A percentile compares a stretch with the other conserved stretches of the same genome.
These are phyloP conservation scores for Glarea lozoyensis DNA, from an alignment of 495 filamentous ascomycete species.

Conservation along the genomic window DNA sequence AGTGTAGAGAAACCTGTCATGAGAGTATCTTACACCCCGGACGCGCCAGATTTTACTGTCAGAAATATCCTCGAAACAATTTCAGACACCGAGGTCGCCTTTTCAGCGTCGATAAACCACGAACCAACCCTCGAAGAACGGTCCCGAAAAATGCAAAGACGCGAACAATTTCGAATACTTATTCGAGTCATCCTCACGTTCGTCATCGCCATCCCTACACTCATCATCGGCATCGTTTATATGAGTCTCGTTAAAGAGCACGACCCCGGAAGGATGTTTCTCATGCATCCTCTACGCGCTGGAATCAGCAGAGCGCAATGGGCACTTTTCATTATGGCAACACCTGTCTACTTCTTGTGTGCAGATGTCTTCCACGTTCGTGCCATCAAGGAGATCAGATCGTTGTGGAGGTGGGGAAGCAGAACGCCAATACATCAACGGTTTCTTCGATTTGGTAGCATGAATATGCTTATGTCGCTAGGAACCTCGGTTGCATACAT, in stretches of 20 bases:
- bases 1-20: constrained; percentile 55
- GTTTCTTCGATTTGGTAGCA: constrained; percentile 90
- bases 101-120: constrained; percentile 63
- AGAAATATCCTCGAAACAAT: constrained; percentile 63
- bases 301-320: constrained; percentile 72
- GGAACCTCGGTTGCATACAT: constrained; percentile 88
- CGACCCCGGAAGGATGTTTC: constrained; percentile 45
- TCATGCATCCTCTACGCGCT: constrained; percentile 66
- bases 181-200: constrained; percentile 61
- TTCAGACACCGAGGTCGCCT: constrained; percentile 50
- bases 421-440: constrained; percentile 63
- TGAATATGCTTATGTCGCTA: constrained; percentile 88
- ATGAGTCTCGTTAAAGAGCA: constrained; percentile 66
- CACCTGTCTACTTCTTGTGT: constrained; percentile 82
- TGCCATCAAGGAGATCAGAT: constrained; percentile 68
- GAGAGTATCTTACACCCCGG: constrained; percentile 60
- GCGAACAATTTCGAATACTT: constrained; percentile 52
- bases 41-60: constrained; percentile 63
- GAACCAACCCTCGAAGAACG: constrained; percentile 81
- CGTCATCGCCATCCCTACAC: constrained; percentile 73
- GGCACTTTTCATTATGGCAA: constrained; percentile 76
- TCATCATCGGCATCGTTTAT: constrained; percentile 83
- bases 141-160: constrained; percentile 58
- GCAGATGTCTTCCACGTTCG: constrained; percentile 80
- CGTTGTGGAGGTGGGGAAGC: constrained; percentile 76